Evolutionary conservation across 2,329 filamentous ascomycete species (phyloP), one percentile per base, ranked within the genome.

Genomic region (Microdochium trichocladiopsis): DNA sequence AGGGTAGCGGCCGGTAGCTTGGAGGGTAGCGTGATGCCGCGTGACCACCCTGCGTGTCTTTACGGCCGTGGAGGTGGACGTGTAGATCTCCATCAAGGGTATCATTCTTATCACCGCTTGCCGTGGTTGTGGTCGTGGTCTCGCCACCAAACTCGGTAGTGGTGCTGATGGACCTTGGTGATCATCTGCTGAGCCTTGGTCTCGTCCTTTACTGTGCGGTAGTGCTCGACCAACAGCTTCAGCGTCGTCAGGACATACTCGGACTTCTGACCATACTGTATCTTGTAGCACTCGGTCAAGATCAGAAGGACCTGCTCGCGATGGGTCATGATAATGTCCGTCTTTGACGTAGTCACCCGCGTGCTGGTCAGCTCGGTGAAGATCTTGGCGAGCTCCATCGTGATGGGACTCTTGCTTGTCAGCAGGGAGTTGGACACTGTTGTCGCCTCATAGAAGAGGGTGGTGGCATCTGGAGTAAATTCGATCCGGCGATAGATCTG

Each of bases 291-390:
- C 37, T 58, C 55, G 12, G 54, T 47, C 14, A 58, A 37, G 18
- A 53, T 25, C 6, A 37, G 21, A 21, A 55, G 41, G 16, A 52
- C 47, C 48, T 55, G 49, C 21, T 51, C 51, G n/a, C 54, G 25
- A 48, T 59, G 61, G 8, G 51, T 52, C 67, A 69, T 69, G 25
- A 68, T 59, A 16, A 18, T 18, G n/a, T n/a, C 36, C n/a, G n/a
- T 41, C 36, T 41, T 51, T 31, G 50, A 47, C 25, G 41, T 47
- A 41, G 22, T 25, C n/a, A 16, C 11, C 21, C 23, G 50, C 25
- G 55, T 49, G 18, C 49, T 41, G 12, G 57, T 59, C 14, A 58
- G 22, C 16, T 57, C 55, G 12, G 59, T 31, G 49, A 55, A 60
- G 2, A 22, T 28, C 18, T 53, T 50, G 21, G 56, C 51, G 18